Evolutionary conservation across 2,329 filamentous ascomycete species (phyloP).

Genomic region (Sporothrix mexicana): DNA sequence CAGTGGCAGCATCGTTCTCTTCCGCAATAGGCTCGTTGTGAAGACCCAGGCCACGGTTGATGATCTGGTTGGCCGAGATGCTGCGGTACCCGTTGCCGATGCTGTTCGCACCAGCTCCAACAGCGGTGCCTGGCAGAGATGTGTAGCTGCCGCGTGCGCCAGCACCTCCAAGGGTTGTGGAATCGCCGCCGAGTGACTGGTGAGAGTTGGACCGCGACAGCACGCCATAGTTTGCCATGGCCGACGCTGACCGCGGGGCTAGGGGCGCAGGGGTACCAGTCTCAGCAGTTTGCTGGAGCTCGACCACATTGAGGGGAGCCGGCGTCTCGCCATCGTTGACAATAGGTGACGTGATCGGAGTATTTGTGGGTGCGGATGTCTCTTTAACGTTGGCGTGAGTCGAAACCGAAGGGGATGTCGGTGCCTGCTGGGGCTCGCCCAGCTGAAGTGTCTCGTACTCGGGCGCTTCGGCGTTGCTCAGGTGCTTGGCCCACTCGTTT

Average conservation of each 20-base stretch:
- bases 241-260: slow-evolving; percentile 42
- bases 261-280: slow-evolving; percentile 54
- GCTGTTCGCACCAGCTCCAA: background rate
- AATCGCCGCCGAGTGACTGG: slow-evolving; percentile 28
- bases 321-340: slow-evolving; percentile 53
- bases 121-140: background rate
- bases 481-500: slow-evolving; percentile 95
- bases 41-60: slow-evolving; percentile 42
- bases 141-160: slow-evolving; percentile 30
- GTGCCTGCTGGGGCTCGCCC: slow-evolving; percentile 44
- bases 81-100: slow-evolving; percentile 37
- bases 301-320: slow-evolving; percentile 67
- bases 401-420: slow-evolving; percentile 7
- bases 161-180: background rate
- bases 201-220: slow-evolving; percentile 40
- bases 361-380: background rate
- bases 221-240: slow-evolving; percentile 40
- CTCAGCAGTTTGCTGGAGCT: slow-evolving; percentile 68
- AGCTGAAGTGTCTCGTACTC: slow-evolving; percentile 66
- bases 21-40: slow-evolving; percentile 52
- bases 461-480: slow-evolving; percentile 76
- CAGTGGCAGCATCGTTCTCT: slow-evolving; percentile 43
- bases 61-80: slow-evolving; percentile 38
- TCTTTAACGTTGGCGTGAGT: background rate
- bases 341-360: slow-evolving; percentile 26